Percentiles rank a stretch among this genome's conserved stretches.
Conservation (phyloP, 768 basidiomycete species). For the Boletus pseudopeckii region DNA sequence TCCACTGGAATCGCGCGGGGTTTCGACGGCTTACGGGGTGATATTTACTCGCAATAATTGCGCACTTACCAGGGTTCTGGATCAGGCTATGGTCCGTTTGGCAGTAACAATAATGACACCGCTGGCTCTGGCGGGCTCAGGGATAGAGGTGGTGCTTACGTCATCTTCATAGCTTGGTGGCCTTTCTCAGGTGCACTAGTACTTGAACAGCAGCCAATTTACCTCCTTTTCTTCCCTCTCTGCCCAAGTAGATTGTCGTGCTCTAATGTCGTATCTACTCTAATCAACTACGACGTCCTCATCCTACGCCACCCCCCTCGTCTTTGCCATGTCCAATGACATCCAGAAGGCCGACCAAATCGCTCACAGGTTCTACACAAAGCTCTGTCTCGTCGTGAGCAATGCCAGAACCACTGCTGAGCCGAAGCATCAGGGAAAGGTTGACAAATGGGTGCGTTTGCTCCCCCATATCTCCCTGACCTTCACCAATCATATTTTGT, state of each 20-base stretch:
- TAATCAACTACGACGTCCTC: conserved; percentile 19
- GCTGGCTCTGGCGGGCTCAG: conserved; percentile 7
- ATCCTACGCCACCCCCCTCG: neutral
- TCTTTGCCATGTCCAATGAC: conserved; percentile 49
- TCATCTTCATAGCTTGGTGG: conserved; percentile 16
- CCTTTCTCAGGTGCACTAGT: conserved; percentile 14
- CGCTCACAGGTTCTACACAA: conserved; percentile 77
- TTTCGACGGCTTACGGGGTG: neutral
- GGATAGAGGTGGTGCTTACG: conserved; percentile 22
- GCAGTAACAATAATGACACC: conserved; percentile 3
- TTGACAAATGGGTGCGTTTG: conserved; percentile 77
- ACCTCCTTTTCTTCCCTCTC: conserved; percentile 16
- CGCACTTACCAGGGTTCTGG: conserved; percentile 1
- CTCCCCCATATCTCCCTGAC: neutral
- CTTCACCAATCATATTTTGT: neutral
- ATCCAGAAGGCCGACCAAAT: conserved; percentile 79
- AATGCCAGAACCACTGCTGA: conserved; percentile 66
- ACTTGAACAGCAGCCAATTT: conserved; percentile 12
- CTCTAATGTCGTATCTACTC: conserved; percentile 28
- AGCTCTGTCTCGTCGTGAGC: conserved; percentile 73
- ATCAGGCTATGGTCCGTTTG: neutral
- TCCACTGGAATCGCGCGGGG: conserved; percentile 4
- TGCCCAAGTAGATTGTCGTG: conserved; percentile 23
- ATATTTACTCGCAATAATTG: neutral
- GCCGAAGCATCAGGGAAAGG: conserved; percentile 41